Conservation (phyloP, 140 eudicot species). For the Stevia rebaudiana region DNA sequence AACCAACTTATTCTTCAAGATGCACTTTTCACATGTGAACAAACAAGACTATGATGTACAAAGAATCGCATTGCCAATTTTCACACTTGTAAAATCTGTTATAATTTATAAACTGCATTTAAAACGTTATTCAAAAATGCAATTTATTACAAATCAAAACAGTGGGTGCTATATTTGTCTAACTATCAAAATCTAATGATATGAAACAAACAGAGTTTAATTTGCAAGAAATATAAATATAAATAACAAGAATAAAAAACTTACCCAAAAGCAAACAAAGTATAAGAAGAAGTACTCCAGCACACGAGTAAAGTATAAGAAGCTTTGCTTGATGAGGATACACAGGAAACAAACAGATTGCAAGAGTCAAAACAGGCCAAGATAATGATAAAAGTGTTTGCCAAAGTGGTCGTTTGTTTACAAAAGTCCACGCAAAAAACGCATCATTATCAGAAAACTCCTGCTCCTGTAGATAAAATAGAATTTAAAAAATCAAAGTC, state of each 20-base stretch:
- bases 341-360: conserved; percentile 96
- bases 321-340: conserved; percentile 90
- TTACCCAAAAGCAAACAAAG: conserved; percentile 74
- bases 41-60: no score
- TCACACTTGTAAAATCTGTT: background rate
- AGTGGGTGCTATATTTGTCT: background rate
- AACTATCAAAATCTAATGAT: background rate
- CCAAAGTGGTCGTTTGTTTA: conserved; percentile 82
- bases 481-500: background rate
- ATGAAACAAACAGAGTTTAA: no score
- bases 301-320: conserved; percentile 83
- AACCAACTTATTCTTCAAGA: no score
- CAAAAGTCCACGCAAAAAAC: conserved; percentile 94
- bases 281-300: conserved; percentile 87
- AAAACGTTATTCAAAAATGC: no score
- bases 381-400: conserved; percentile 88
- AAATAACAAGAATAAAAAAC: conserved; percentile 9
- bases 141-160: background rate
- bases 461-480: conserved; percentile 60
- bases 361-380: conserved; percentile 97
- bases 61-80: background rate
- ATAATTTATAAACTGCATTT: no score
- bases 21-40: no score
- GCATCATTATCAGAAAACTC: conserved; percentile 89
- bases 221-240: no score